Evolutionary conservation across 139 green algal species (phyloP), one percentile per base, ranked within the genome.

Genomic region (Chlorella sp.): DNA sequence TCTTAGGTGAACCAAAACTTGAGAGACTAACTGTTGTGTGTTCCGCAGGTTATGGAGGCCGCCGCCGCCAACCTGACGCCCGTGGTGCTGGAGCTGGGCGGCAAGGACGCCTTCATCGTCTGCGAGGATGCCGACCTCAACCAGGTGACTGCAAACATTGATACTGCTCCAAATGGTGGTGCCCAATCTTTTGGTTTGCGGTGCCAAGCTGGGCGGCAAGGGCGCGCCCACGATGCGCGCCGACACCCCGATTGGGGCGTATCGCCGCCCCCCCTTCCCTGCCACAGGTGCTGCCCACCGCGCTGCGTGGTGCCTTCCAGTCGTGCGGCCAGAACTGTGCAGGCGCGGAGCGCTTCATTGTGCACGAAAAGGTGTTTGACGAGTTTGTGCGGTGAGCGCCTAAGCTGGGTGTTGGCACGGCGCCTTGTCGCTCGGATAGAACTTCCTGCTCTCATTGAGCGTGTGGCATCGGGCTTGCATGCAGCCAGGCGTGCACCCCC

Each of bases 31-130:
- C n/a, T n/a, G n/a, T n/a, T n/a, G n/a, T n/a, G n/a, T n/a, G n/a
- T n/a, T n/a, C n/a, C n/a, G n/a, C n/a, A 92, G 75, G 95, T 98
- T 20, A 96, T 98, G 94, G 87, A 85, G 13, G 91, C 94, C 6
- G 95, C 95, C 14, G 90, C 94, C 17, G 88, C 90, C 16, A 95
- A 86, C 32, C 91, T 98, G 43, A 99, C 96, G 5, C 97, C 97
- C 1, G 96, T 99, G 38, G 93, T 96, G 56, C 92, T 99, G 82
- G 97, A 99, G 92, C 93, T 99, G 73, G 97, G 97, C 20, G 97
- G 97, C 51, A 99, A 99, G 88, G 96, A 99, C 89, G 85, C 97
- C 26, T 95, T 99, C 80, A 95, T 99, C 44, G 92, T 99, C 14
- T 95, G 91, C 72, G 93, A 98, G 16, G 96, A 98, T 85, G 95